Evolutionary conservation across 2,329 filamentous ascomycete species (phyloP).

Genomic region (Phaeosphaeria sp.): DNA sequence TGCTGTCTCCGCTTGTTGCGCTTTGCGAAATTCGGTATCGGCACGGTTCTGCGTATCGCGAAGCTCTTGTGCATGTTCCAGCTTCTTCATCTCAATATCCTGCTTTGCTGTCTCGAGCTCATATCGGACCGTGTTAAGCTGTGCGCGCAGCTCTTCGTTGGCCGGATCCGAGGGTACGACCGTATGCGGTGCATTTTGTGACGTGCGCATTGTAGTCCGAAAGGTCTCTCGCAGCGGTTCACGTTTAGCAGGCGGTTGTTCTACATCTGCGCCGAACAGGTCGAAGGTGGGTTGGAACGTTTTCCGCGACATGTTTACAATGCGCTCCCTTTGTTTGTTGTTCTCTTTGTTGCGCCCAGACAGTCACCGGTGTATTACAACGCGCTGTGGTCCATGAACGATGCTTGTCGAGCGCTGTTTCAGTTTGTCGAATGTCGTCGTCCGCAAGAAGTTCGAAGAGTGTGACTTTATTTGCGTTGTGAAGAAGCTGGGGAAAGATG

Average conservation of each 20-base stretch:
- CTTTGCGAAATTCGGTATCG: conserved; percentile 82
- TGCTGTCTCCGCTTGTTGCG: conserved; percentile 63
- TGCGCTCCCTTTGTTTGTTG: conserved; percentile 29
- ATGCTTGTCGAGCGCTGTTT: background rate
- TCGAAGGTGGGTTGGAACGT: conserved; percentile 56
- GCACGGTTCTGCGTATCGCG: conserved; percentile 79
- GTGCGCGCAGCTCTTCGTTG: conserved; percentile 84
- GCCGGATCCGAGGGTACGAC: conserved; percentile 50
- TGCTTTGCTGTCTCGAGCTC: conserved; percentile 86
- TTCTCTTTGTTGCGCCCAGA: conserved; percentile 7
- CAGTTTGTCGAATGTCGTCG: background rate
- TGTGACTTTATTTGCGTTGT: conserved; percentile 8
- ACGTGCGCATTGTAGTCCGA: conserved; percentile 50
- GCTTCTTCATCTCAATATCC: conserved; percentile 78
- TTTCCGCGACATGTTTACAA: conserved; percentile 29
- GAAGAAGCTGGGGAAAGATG: conserved; percentile 10
- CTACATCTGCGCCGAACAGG: conserved; percentile 51
- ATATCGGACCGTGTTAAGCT: conserved; percentile 87
- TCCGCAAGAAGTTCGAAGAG: background rate
- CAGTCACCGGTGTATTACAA: background rate
- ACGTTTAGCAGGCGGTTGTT: conserved; percentile 36
- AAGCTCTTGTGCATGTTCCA: conserved; percentile 83
- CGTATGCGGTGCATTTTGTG: conserved; percentile 46
- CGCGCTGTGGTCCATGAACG: background rate
- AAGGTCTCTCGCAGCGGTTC: conserved; percentile 52